Evolutionary conservation across 176 grass and related monocot species (phyloP), one percentile per base, ranked within the genome.

Genomic region (Thinopyrum elongatum): DNA sequence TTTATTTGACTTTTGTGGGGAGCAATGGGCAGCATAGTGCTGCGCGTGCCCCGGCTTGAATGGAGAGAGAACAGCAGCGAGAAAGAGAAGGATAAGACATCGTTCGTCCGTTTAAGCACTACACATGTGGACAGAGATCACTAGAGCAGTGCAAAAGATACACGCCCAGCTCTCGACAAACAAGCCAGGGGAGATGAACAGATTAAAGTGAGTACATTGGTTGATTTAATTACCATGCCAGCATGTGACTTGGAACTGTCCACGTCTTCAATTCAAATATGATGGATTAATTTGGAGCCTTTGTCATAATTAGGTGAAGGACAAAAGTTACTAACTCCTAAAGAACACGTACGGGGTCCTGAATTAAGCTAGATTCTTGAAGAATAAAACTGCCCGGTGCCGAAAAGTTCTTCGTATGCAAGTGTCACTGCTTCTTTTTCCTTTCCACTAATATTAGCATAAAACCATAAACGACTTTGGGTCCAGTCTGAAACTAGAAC

Each of bases 1-100:
- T 87, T 87, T 79, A 84, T 84, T 87, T 87, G 81, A 84, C 76
- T 84, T 84, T 77, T n/a, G 28, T 47, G 4, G 46, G 15, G 76
- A 87, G 39, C 81, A 68, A 58, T 80, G 65, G 85, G 46, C 58
- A 39, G 74, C 19, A 70, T 26, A 67, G 65, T 80, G 81, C 44
- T 46, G 68, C 49, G 85, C 70, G 83, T 86, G 88, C 81, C 33
- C 47, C 26, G 55, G 58, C 8, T 69, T 91, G 44, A 60, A 80
- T 49, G 80, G 36, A 51, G 76, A 36, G 62, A 58, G 33, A 80
- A 63, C 59, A 35, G 38, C 66, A 60, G 55, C 4, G 28, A 28
- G 44, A 35, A 27, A 51, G 27, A 17, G 67, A 58, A 25, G 10
- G 73, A 77, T 39, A 70, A 55, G 46, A 59, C 16, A 28, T 11